phyloP scores from a whole-genome alignment of 1,139 yeast species.

The Yamadazyma sp. region DNA sequence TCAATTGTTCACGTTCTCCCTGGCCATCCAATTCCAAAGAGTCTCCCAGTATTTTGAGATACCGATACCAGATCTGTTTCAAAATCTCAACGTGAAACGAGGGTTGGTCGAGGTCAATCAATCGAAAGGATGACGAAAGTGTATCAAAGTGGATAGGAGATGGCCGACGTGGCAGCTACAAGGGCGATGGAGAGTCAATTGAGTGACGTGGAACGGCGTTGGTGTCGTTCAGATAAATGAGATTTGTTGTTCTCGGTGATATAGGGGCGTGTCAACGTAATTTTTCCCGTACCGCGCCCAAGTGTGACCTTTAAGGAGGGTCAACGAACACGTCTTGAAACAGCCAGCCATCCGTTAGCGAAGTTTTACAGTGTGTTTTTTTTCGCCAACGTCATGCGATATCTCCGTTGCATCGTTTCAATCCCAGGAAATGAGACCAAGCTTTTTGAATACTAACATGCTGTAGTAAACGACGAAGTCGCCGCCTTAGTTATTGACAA shows the following conservation, averaged over 20 bases:
- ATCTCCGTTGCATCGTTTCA: no score
- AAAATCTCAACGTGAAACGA: not conserved
- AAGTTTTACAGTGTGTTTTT: no score
- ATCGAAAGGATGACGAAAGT: not conserved
- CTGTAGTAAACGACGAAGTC: slow-evolving; percentile 47
- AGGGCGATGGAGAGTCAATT: no score
- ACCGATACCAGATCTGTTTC: not conserved
- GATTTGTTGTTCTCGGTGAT: slow-evolving; percentile 3
- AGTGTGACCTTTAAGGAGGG: slow-evolving; percentile 1
- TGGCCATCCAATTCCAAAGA: not conserved
- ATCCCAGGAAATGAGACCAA: no score
- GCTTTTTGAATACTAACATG: slow-evolving; percentile 23
- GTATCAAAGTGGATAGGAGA: not conserved
- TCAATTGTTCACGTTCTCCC: not conserved
- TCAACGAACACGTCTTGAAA: not conserved
- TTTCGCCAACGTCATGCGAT: no score
- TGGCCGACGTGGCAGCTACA: not conserved
- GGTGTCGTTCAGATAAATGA: slow-evolving; percentile 1
- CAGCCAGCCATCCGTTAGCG: not conserved
- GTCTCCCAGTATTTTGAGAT: not conserved
- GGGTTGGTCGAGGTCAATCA: not conserved
- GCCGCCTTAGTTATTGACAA: slow-evolving; percentile 92
- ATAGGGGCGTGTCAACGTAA: slow-evolving; percentile 2
- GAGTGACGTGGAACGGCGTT: no score
- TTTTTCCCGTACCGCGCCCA: slow-evolving; percentile 1